Percentiles rank a stretch among this genome's conserved stretches.
Evolutionary conservation across 2,329 filamentous ascomycete species (phyloP).

Genomic region (Apiospora marii): DNA sequence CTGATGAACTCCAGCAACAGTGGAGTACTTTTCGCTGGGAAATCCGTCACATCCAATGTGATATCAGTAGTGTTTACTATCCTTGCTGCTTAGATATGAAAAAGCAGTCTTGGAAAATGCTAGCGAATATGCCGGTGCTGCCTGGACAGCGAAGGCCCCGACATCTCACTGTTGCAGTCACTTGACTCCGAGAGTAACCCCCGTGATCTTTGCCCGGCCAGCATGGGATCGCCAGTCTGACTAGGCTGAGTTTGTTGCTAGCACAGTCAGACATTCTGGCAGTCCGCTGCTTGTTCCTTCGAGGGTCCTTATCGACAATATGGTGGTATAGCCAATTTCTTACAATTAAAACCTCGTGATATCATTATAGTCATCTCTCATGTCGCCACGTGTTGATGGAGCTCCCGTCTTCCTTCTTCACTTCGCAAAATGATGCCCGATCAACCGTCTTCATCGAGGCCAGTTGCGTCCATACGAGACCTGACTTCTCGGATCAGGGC

Average conservation of each 20-base stretch:
- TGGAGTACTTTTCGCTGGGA: neutral
- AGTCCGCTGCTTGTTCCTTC: neutral
- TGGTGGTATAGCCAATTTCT: neutral
- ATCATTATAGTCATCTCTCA: constrained; percentile 14
- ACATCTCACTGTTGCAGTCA: neutral
- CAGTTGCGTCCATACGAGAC: constrained; percentile 69
- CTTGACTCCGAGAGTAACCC: neutral
- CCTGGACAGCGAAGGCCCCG: neutral
- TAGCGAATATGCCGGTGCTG: neutral
- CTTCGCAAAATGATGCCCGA: neutral
- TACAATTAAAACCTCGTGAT: neutral
- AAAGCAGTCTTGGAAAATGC: neutral
- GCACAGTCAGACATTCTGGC: neutral
- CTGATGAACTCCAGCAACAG: neutral
- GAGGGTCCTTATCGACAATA: neutral
- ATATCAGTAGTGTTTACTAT: neutral
- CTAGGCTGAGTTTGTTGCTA: neutral
- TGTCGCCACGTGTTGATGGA: constrained; percentile 10
- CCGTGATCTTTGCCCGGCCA: neutral
- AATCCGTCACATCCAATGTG: neutral
- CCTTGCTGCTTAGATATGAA: neutral
- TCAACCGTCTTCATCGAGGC: constrained; percentile 1
- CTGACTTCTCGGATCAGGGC: constrained; percentile 87
- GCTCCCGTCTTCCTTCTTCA: neutral
- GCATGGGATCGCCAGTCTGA: neutral